A percentile compares a stretch with the other conserved stretches of the same genome.
phyloP scores from a whole-genome alignment of 768 basidiomycete species.

The Psilocybe cyanescens region DNA sequence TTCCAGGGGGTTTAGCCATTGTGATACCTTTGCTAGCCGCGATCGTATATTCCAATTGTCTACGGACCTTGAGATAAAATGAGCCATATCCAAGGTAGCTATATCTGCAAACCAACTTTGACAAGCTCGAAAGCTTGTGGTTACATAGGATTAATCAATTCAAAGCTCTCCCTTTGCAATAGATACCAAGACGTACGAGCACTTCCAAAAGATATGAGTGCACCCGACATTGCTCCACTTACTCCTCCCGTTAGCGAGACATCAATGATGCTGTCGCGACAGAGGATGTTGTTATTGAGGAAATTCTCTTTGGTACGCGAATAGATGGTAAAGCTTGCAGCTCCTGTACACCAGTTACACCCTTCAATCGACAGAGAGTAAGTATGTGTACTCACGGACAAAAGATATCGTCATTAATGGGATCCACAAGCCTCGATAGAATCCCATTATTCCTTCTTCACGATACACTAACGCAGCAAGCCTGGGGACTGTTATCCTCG shows the following conservation, averaged over 20 bases:
- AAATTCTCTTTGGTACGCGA: conserved; percentile 80
- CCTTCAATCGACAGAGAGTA: not conserved
- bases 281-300: conserved; percentile 59
- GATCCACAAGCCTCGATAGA: conserved; percentile 90
- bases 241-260: conserved; percentile 80
- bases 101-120: conserved; percentile 59
- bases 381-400: conserved; percentile 74
- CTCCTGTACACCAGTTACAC: conserved; percentile 50
- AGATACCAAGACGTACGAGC: conserved; percentile 65
- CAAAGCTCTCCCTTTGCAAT: not conserved
- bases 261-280: conserved; percentile 62
- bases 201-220: conserved; percentile 87
- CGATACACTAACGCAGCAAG: conserved; percentile 76
- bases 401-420: conserved; percentile 95
- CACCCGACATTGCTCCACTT: conserved; percentile 87
- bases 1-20: conserved; percentile 73
- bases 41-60: conserved; percentile 92
- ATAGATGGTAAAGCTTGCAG: conserved; percentile 92
- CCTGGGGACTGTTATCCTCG: conserved; percentile 70
- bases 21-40: conserved; percentile 77
- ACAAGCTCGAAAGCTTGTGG: conserved; percentile 86
- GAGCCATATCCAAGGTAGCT: not conserved
- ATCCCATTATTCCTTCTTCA: conserved; percentile 88
- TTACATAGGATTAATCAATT: conserved; percentile 3
- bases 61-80: conserved; percentile 61